A percentile compares a stretch with the other conserved stretches of the same genome.
Evolutionary conservation across 495 filamentous ascomycete species (phyloP).

Genomic region (Aspergillus bertholletiae): DNA sequence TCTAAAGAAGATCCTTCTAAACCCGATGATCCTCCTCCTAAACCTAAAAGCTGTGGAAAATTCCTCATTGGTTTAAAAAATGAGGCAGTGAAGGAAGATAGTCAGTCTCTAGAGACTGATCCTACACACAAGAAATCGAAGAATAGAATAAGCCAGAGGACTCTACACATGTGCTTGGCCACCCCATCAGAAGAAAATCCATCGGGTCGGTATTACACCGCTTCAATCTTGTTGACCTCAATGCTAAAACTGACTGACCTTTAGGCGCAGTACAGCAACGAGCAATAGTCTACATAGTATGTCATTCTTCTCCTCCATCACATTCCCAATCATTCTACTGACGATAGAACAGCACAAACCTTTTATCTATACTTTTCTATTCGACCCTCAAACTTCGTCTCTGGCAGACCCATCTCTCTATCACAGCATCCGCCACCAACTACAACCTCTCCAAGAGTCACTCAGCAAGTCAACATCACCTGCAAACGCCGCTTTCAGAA

Average conservation of each 20-base stretch:
- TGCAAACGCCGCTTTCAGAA: slow-evolving; percentile 43
- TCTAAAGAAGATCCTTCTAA: neutral
- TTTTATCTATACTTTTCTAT: slow-evolving; percentile 90
- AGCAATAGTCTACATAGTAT: slow-evolving; percentile 67
- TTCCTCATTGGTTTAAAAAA: slow-evolving; percentile 72
- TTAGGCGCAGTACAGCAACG: slow-evolving; percentile 48
- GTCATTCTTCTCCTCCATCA: slow-evolving; percentile 8
- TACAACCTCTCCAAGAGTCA: slow-evolving; percentile 71
- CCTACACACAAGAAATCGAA: slow-evolving; percentile 21
- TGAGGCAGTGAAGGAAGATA: slow-evolving; percentile 46
- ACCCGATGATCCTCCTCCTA: neutral
- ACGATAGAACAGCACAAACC: slow-evolving; percentile 57
- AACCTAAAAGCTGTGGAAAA: slow-evolving; percentile 39
- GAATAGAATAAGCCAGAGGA: slow-evolving; percentile 46
- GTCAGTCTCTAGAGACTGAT: slow-evolving; percentile 15
- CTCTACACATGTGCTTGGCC: slow-evolving; percentile 42
- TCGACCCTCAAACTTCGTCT: slow-evolving; percentile 64
- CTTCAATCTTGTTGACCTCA: neutral
- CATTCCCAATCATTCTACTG: neutral
- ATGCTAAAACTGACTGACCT: slow-evolving; percentile 1
- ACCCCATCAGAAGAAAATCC: slow-evolving; percentile 12
- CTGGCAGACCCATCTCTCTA: slow-evolving; percentile 71
- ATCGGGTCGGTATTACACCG: slow-evolving; percentile 7
- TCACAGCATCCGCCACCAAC: slow-evolving; percentile 74
- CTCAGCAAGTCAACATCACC: slow-evolving; percentile 65